Conservation (phyloP, 176 grass and related monocot genomes). For the Paspalum notatum region DNA sequence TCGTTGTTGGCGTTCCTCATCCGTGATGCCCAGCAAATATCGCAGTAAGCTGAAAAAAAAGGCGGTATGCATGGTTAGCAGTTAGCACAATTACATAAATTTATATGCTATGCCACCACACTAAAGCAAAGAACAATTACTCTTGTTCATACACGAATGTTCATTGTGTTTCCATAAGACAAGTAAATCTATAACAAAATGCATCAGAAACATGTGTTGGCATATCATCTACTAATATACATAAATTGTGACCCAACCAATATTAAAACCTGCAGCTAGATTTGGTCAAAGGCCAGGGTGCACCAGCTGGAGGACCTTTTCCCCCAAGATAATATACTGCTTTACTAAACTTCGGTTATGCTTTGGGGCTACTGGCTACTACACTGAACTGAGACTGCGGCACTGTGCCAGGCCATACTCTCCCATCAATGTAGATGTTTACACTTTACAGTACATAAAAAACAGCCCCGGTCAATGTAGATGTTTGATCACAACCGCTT, state of each 20-base stretch:
- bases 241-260: background rate
- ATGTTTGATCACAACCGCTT: conserved; percentile 9
- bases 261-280: conserved; percentile 19
- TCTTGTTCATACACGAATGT: conserved; percentile 14
- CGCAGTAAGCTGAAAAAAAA: conserved; percentile 71
- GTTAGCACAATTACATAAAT: conserved; percentile 5
- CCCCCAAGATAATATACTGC: background rate
- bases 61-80: conserved; percentile 11
- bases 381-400: background rate
- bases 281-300: background rate
- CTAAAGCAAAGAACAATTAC: background rate
- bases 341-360: background rate
- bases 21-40: conserved; percentile 82
- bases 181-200: conserved; percentile 13
- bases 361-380: background rate
- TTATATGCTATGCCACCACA: background rate
- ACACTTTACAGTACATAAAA: background rate
- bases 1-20: conserved; percentile 84
- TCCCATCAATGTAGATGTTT: background rate
- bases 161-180: conserved; percentile 9
- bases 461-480: background rate
- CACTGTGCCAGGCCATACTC: background rate
- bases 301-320: background rate
- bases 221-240: background rate
- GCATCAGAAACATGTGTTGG: background rate